These are phyloP conservation scores for Penicillium taxi DNA, from an alignment of 495 filamentous ascomycete species.

Conservation along the genomic window DNA sequence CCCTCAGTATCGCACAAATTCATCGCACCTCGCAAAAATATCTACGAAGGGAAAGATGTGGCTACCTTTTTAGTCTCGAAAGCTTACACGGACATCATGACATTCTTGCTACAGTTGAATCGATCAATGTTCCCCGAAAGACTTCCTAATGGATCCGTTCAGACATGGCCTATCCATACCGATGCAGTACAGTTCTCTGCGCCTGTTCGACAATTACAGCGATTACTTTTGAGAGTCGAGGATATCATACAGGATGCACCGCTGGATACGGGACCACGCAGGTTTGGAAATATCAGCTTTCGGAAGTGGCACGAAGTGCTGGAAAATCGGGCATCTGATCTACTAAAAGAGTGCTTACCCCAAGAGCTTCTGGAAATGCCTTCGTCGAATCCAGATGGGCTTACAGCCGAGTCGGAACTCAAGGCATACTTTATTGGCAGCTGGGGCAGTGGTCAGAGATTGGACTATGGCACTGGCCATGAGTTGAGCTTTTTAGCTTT, in stretches of 20 bases:
- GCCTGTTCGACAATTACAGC: slow-evolving; percentile 55
- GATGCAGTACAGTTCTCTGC: slow-evolving; percentile 45
- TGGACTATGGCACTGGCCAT: slow-evolving; percentile 96
- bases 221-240: slow-evolving; percentile 53
- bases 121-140: slow-evolving; percentile 72
- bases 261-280: slow-evolving; percentile 71
- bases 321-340: slow-evolving; percentile 44
- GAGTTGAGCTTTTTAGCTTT: slow-evolving; percentile 94
- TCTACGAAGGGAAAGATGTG: slow-evolving; percentile 76
- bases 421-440: slow-evolving; percentile 72
- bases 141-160: slow-evolving; percentile 26
- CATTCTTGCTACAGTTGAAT: slow-evolving; percentile 85
- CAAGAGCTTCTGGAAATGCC: slow-evolving; percentile 36
- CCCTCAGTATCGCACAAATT: slow-evolving; percentile 25
- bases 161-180: slow-evolving; percentile 48
- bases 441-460: slow-evolving; percentile 79
- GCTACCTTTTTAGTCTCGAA: slow-evolving; percentile 62
- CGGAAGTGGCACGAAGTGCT: slow-evolving; percentile 70
- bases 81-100: slow-evolving; percentile 78
- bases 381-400: slow-evolving; percentile 16
- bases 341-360: slow-evolving; percentile 59
- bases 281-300: slow-evolving; percentile 90
- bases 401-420: slow-evolving; percentile 56
- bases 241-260: slow-evolving; percentile 68
- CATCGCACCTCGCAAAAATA: slow-evolving; percentile 52